Evolutionary conservation across 768 basidiomycete species (phyloP), one percentile per base, ranked within the genome.

Genomic region (Trametes cubensis): DNA sequence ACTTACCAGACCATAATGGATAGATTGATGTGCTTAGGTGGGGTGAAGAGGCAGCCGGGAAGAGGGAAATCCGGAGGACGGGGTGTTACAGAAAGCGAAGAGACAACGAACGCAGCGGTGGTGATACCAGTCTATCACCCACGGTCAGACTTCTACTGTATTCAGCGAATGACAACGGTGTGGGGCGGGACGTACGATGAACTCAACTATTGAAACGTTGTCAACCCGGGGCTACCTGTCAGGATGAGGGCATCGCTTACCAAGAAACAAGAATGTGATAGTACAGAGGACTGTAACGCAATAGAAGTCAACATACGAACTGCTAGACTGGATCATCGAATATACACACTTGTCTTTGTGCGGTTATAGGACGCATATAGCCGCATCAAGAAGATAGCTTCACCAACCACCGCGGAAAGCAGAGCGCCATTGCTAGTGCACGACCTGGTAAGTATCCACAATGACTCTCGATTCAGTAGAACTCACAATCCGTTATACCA

Each of bases 401-500:
- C 61, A 7, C 61, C 61, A 13, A 62, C 10, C 17, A 62, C 28
- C 1, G 50, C 61, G 2, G 61, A 45, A 4, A 62, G 49, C 23
- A 62, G 42, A 17, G 61, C 47, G 21, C 61, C 61, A 23, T 62
- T 62, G 44, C 61, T 62, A 4, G 7, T 11, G 15, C 18, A 34
- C 18, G 41, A 17, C 28, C 28, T 30, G n/a, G 28, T 30, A 8
- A 30, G 8, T 8, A 11, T 28, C 4, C 20, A 17, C 41, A 25
- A 50, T 8, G 28, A 28, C 28, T 28, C 7, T 7, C 28, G 7
- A 7, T 28, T 3, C 28, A 3, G 28, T 7, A 7, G 3, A 5
- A 40, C 55, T 26, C 49, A 62, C 61, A 44, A 57, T n/a, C 49
- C 30, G 25, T 40, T 55, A 25, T 55, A 62, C 61, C 61, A 57